Evolutionary conservation across 1,139 yeast species (phyloP).

Genomic region (Suhomyces bolitotheri): DNA sequence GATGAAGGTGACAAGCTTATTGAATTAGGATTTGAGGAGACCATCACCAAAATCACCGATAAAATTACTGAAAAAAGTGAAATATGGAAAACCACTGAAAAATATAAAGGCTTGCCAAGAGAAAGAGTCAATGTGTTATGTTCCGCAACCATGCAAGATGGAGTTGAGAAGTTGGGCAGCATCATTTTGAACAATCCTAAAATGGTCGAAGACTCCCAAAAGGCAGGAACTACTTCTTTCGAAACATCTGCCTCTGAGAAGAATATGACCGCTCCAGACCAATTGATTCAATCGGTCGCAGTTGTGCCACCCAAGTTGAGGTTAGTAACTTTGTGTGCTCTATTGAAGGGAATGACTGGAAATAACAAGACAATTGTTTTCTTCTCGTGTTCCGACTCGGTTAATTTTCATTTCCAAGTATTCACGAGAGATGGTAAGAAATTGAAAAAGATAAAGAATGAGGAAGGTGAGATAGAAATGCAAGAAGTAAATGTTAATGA

Average conservation of each 20-base stretch:
- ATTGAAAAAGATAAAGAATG: slow-evolving; percentile 32
- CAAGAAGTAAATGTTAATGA: slow-evolving; percentile 19
- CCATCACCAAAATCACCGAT: slow-evolving; percentile 72
- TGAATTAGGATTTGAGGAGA: slow-evolving; percentile 95
- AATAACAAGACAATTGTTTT: slow-evolving; percentile 71
- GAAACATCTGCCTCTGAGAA: slow-evolving; percentile 35
- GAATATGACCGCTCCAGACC: slow-evolving; percentile 74
- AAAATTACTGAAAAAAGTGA: slow-evolving; percentile 49
- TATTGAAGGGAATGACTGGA: slow-evolving; percentile 48
- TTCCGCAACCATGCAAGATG: slow-evolving; percentile 89
- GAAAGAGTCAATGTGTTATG: slow-evolving; percentile 78
- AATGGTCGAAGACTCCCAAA: slow-evolving; percentile 45
- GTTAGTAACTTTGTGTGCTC: slow-evolving; percentile 74
- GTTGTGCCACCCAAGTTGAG: slow-evolving; percentile 91
- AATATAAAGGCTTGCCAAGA: slow-evolving; percentile 61
- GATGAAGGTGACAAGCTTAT: slow-evolving; percentile 96
- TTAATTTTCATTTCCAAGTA: slow-evolving; percentile 81
- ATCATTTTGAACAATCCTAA: slow-evolving; percentile 71
- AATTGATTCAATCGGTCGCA: slow-evolving; percentile 71
- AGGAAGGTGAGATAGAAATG: slow-evolving; percentile 26
- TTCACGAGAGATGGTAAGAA: slow-evolving; percentile 59
- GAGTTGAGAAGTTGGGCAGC: slow-evolving; percentile 78
- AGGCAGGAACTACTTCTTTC: slow-evolving; percentile 40
- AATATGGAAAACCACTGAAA: slow-evolving; percentile 38
- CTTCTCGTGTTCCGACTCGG: slow-evolving; percentile 92